These are phyloP conservation scores for Termitomyces sp. DNA, from an alignment of 768 basidiomycete species.

Conservation along the genomic window DNA sequence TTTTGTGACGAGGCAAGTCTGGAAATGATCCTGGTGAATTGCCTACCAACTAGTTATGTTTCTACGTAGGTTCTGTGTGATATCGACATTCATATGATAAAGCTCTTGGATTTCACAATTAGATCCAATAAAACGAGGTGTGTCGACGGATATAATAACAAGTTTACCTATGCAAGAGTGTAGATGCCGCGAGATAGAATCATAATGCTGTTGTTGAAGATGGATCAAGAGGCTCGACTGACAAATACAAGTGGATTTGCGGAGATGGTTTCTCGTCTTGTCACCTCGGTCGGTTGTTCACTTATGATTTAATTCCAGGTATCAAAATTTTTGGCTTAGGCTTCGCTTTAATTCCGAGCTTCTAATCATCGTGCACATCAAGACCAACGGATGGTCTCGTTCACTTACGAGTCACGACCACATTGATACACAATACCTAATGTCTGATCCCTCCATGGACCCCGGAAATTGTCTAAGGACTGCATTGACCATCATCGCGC, in stretches of 20 bases:
- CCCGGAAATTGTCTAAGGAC: constrained; percentile 9
- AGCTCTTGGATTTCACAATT: background rate
- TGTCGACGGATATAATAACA: no score
- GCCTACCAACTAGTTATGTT: no score
- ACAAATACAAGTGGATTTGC: no score
- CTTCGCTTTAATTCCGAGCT: background rate
- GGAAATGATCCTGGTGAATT: no score
- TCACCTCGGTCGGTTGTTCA: background rate
- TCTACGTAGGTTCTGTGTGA: background rate
- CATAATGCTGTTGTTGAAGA: background rate
- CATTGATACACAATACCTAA: background rate
- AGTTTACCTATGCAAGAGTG: background rate
- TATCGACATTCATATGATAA: background rate
- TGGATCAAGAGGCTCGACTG: background rate
- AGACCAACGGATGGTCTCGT: background rate
- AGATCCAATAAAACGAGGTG: no score
- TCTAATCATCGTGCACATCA: background rate
- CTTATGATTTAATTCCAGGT: background rate
- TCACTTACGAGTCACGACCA: background rate
- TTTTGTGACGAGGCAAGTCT: background rate
- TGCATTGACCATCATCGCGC: background rate
- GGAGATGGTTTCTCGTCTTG: background rate
- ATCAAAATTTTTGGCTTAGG: background rate
- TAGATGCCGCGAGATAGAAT: no score
- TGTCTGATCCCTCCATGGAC: background rate